phyloP scores from a whole-genome alignment of 1,139 yeast species.

The Geotrichum restrictum region DNA sequence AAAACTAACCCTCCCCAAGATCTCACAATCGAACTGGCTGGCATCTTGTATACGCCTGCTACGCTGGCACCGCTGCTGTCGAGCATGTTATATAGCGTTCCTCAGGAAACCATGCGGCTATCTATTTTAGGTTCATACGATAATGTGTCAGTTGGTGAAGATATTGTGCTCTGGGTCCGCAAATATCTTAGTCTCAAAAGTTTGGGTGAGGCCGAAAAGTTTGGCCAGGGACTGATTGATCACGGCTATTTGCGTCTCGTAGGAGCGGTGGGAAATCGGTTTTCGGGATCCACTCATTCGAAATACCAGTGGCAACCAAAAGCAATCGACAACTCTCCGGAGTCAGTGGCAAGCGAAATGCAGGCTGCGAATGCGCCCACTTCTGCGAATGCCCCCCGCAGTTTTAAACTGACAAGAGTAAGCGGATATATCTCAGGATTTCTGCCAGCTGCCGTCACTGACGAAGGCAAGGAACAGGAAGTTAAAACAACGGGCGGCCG shows the following conservation, averaged over 20 bases:
- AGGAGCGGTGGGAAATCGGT: constrained; percentile 55
- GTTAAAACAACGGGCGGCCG: neutral
- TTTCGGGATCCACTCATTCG: constrained; percentile 74
- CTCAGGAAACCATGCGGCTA: constrained; percentile 49
- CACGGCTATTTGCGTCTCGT: constrained; percentile 64
- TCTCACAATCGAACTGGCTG: constrained; percentile 34
- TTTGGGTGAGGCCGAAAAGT: constrained; percentile 55
- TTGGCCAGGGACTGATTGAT: constrained; percentile 74
- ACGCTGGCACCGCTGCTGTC: constrained; percentile 36
- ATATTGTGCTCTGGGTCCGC: constrained; percentile 59
- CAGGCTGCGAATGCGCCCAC: neutral
- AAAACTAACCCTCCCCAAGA: neutral
- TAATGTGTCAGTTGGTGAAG: constrained; percentile 59
- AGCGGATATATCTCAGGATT: constrained; percentile 18
- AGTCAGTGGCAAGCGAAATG: neutral
- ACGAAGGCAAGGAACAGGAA: neutral
- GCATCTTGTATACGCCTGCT: constrained; percentile 30
- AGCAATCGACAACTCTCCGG: constrained; percentile 36
- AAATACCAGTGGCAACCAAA: constrained; percentile 77
- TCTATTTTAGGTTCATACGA: constrained; percentile 65
- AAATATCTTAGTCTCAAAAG: constrained; percentile 31
- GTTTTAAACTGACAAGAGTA: constrained; percentile 5
- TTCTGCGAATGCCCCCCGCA: neutral
- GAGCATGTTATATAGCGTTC: constrained; percentile 42
- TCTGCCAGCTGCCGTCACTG: neutral